Base-by-base conservation (phyloP, 352 stramenopile genomes). In the Thalassiosira mediterranea region DNA sequence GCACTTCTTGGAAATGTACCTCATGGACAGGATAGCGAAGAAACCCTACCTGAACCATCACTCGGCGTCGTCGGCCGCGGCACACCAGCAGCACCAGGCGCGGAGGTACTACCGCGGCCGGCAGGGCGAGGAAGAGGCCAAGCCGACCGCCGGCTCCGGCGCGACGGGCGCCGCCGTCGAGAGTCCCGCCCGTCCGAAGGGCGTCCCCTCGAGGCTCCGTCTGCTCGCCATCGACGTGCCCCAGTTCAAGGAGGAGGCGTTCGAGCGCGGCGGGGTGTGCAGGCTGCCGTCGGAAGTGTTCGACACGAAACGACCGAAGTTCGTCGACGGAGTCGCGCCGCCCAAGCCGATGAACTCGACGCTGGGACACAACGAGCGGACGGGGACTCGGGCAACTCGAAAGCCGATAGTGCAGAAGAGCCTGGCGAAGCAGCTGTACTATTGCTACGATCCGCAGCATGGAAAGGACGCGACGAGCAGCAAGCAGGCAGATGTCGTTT, bases 11-110 rank as follows among this genome's bases (percentile, higher is more conserved):
- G 77, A 88, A 63, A 65, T 79, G 15, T 56, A 88, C 66, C 64
- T 90, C 10, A 90, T 88, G 78, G 84, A 88, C 72, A 73, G 64
- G 28, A 88, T 90, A 26, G 76, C 81, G 5, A 66, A 78, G 21
- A 88, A 88, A 51, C 31, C 68, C 8, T 90, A 90, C 48, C 44
- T 90, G n/a, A 76, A 82, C 28, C 66, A 72, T 59, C 51, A 73
- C 58, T 59, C 42, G 11, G 46, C 38, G n/a, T 38, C 32, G 1
- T 31, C 32, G 3, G 25, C 46, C 17, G 52, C 34, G 10, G 28
- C 53, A 7, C 40, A 13, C 17, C 5, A 29, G 13, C 53, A 42
- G 19, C 44, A 42, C 0, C 37, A 61, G 34, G 38, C 29, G n/a
- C 38, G 19, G 23, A 19, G 17, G 58, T 23, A 34, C 13, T 21